Evolutionary conservation across 345 rosid species (phyloP), one percentile per base, ranked within the genome.

Genomic region (Punica granatum): DNA sequence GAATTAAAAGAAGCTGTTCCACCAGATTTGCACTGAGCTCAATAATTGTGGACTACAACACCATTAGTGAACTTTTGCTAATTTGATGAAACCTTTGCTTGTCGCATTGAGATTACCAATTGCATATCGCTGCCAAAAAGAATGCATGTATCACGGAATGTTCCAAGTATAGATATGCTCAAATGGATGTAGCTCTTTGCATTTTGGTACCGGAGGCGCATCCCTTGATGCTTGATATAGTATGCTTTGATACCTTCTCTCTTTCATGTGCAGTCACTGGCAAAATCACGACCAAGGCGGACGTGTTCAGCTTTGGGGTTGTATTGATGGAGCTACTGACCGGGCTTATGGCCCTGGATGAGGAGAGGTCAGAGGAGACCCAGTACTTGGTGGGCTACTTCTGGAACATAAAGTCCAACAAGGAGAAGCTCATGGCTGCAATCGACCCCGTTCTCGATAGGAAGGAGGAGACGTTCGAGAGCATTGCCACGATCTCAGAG

Each of bases 271-370:
- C 69, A 88, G 91, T 84, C 73, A 88, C 88, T 0, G 95, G 95
- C 60, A 88, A 88, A 75, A 83, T 88, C 73, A 88, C 95, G 30
- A 88, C 95, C 19, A 88, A 88, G 75, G 88, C 73, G 0, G 95
- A 88, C 31, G 95, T 88, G 67, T 88, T 88, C 68, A 86, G 95
- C 69, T 88, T 84, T 19, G 95, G 95, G 23, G 91, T 88, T 35
- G 95, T 88, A 46, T 60, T 88, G 43, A 86, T 86, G 89, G 95
- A 88, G 74, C 79, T 88, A 59, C 34, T 88, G 75, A 88, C 91
- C 12, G 95, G 95, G 60, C 35, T 81, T 48, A 80, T 79, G 84
- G 95, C 91, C 16, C 85, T 88, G 1, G 91, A 88, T 12, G 91
- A 84, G 67, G 88, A 74, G 62, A 73, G 95, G 62, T 81, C 95